Evolutionary conservation across 768 basidiomycete genomes (phyloP).

Genomic region (Boletus tomentosulus): DNA sequence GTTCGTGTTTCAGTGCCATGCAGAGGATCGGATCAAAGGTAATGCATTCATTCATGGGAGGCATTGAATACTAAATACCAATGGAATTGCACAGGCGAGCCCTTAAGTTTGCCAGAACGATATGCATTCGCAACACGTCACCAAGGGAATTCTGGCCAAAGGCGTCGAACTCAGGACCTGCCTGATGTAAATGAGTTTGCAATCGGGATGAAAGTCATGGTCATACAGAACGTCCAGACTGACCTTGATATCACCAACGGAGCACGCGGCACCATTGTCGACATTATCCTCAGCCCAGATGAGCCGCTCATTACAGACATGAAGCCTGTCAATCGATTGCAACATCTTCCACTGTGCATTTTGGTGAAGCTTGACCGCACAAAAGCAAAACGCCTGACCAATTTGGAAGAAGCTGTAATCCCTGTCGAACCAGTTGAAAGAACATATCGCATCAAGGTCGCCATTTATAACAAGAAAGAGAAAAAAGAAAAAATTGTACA

Average conservation of each 20-base stretch:
- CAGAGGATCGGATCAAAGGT: too few species aligned
- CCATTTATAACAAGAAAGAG: too few species aligned
- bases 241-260: background rate
- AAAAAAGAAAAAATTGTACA: too few species aligned
- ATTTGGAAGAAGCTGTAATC: background rate
- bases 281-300: background rate
- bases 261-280: background rate
- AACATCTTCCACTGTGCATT: background rate
- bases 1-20: too few species aligned
- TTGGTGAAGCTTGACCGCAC: background rate
- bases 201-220: background rate
- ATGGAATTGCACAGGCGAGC: too few species aligned
- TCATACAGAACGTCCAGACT: background rate
- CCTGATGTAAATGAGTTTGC: background rate
- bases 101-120: too few species aligned
- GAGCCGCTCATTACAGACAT: background rate
- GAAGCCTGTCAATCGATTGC: background rate
- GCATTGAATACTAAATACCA: too few species aligned
- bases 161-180: background rate
- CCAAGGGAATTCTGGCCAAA: too few species aligned
- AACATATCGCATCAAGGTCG: background rate
- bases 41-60: too few species aligned
- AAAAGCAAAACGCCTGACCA: background rate
- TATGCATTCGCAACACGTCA: too few species aligned
- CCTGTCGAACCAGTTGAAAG: background rate